A percentile compares a stretch with the other conserved stretches of the same genome.
These are phyloP conservation scores for Phytomonas francai DNA, from an alignment of 208 protist genomes.

Conservation along the genomic window DNA sequence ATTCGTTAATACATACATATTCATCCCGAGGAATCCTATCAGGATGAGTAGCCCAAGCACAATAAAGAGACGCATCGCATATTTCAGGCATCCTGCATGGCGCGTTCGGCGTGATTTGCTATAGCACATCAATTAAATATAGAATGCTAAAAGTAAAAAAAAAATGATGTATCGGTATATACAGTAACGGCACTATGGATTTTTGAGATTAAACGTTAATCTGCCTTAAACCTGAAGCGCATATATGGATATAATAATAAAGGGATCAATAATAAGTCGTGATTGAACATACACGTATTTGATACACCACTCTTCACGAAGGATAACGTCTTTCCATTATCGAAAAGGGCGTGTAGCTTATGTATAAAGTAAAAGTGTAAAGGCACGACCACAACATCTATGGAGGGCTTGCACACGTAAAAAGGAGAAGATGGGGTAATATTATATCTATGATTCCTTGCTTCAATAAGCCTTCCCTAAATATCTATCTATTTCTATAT, in stretches of 20 bases:
- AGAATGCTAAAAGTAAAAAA: background rate
- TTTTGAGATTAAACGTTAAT: background rate
- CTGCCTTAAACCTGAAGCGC: background rate
- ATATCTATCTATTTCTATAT: background rate
- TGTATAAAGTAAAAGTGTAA: background rate
- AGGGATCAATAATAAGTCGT: constrained; percentile 5
- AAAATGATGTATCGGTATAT: background rate
- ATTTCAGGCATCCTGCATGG: background rate
- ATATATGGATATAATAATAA: constrained; percentile 1
- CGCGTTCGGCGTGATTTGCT: background rate
- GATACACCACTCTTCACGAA: background rate
- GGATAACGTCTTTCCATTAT: background rate
- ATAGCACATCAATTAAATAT: background rate
- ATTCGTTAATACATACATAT: background rate
- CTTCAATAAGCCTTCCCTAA: background rate
- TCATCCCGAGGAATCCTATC: background rate
- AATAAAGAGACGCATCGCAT: background rate
- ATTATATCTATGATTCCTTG: constrained; percentile 2
- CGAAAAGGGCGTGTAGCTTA: background rate
- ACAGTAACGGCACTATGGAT: background rate
- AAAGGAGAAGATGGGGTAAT: constrained; percentile 11
- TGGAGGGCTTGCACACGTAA: constrained; percentile 5
- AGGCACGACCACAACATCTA: constrained; percentile 8
- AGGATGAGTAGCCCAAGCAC: background rate
- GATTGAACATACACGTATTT: background rate